Percentiles rank a stretch among this genome's conserved stretches.
Conservation (phyloP, 805 yeast genomes). For the Hermanozyma aechmeae region DNA sequence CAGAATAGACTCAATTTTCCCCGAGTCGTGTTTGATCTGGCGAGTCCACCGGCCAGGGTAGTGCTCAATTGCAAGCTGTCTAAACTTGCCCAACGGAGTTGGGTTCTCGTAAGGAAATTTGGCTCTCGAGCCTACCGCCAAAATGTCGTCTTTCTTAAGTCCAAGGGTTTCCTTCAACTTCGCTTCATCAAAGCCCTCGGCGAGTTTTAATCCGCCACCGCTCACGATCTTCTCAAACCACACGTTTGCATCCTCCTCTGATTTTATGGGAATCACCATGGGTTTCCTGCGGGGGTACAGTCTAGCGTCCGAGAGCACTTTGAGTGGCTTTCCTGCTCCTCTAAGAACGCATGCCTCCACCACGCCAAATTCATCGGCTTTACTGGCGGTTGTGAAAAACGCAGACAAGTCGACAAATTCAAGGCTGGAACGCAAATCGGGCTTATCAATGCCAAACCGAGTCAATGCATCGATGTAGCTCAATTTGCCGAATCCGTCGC, state of each 20-base stretch:
- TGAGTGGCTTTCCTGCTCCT: conserved; percentile 30
- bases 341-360: conserved; percentile 66
- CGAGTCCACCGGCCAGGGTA: conserved; percentile 46
- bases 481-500: conserved; percentile 29
- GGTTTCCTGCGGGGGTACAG: conserved; percentile 55
- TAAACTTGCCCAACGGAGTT: conserved; percentile 81
- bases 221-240: conserved; percentile 38
- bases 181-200: conserved; percentile 8
- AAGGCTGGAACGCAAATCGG: conserved; percentile 68
- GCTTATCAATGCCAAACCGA: conserved; percentile 86
- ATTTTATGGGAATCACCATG: conserved; percentile 39
- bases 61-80: conserved; percentile 61
- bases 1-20: not conserved
- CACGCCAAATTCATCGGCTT: conserved; percentile 45
- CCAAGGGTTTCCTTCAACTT: conserved; percentile 19
- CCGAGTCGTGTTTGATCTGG: conserved; percentile 15
- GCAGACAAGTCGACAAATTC: conserved; percentile 40
- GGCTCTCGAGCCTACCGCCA: conserved; percentile 75
- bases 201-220: conserved; percentile 13
- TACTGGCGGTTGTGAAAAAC: conserved; percentile 20
- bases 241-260: conserved; percentile 22
- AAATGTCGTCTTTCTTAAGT: conserved; percentile 57
- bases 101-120: conserved; percentile 77
- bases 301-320: conserved; percentile 27
- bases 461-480: conserved; percentile 62